Base-by-base conservation (phyloP, 2,329 filamentous ascomycete genomes). In the Camillea tinctor region DNA sequence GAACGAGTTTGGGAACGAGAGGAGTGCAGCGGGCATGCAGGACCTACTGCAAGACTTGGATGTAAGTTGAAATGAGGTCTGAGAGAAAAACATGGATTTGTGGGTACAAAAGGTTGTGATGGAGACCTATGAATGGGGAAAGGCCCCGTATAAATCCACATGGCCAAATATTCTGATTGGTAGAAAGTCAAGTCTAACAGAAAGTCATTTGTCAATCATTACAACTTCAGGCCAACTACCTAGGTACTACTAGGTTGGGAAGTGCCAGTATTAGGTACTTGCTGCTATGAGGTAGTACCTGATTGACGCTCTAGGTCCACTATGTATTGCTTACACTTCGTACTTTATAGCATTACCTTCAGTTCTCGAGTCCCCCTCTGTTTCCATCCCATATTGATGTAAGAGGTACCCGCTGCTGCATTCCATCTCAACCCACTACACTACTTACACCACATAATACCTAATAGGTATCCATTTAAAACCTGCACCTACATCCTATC, bases 51-150 rank as follows among this genome's bases (percentile, higher is more conserved):
- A 67, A 64, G 62, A 54, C 58, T 51, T 60, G 58, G 56, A 63
- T 66, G 64, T 66, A 67, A 20, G 67, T 62, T 68, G 64, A 72
- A 71, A 72, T 72, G 68, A 73, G 61, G 65, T 63, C 59, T 52
- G 54, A 61, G 61, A 56, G 21, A 57, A 62, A 62, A 60, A 60
- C 59, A 57, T 50, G 21, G 61, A 62, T 61, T 61, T 59, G 60
- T 44, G 36, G 36, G 61, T 40, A 54, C 60, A 50, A 58, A 59
- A 65, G 59, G 54, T 57, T 64, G 23, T 57, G 51, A 44, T 61
- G 61, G 59, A 60, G 61, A 20, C n/a, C 13, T n/a, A 13, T 23
- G 19, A 49, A 26, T 11, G 6, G 17, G 15, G 49, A 50, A 30
- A 58, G 61, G 56, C 59, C 60, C 62, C 61, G 57, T 53, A 54